These are phyloP conservation scores for Chenopodium album DNA, from an alignment of 148 eudicot species.

Conservation along the genomic window DNA sequence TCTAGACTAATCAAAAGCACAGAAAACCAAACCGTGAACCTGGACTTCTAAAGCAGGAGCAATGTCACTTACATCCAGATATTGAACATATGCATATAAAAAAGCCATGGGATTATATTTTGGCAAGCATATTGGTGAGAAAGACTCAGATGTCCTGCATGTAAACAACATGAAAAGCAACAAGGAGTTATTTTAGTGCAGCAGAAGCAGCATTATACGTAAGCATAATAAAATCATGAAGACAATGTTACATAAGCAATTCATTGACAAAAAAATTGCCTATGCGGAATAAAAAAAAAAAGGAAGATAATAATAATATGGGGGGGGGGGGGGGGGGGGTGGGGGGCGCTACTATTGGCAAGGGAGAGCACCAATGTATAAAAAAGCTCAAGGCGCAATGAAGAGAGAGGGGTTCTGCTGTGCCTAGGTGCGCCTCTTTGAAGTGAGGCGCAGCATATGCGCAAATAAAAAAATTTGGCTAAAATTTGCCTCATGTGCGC, in stretches of 20 bases:
- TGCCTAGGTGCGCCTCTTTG: too few relatives aligned
- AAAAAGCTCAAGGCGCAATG: too few relatives aligned
- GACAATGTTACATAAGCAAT: neutral
- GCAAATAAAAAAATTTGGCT: too few relatives aligned
- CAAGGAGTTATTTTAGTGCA: neutral
- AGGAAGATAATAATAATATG: too few relatives aligned
- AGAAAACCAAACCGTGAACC: too few relatives aligned
- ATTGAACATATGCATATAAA: constrained; percentile 88
- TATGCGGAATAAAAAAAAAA: too few relatives aligned
- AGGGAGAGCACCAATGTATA: neutral
- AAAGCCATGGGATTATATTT: constrained; percentile 98
- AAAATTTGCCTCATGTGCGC: too few relatives aligned
- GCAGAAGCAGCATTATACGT: neutral
- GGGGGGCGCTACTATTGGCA: neutral
- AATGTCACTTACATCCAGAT: constrained; percentile 72
- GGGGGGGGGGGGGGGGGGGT: neutral
- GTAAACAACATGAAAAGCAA: constrained; percentile 27
- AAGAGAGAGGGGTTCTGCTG: too few relatives aligned
- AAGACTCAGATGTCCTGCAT: constrained; percentile 96
- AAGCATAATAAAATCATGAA: neutral
- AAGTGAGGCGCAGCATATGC: too few relatives aligned
- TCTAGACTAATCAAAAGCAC: too few relatives aligned
- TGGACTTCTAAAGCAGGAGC: neutral
- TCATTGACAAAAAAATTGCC: too few relatives aligned
- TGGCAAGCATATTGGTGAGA: constrained; percentile 98